A percentile compares a stretch with the other conserved stretches of the same genome.
Conservation (phyloP, 192 early-diverging fungal genomes). For the Coemansia sp. region DNA sequence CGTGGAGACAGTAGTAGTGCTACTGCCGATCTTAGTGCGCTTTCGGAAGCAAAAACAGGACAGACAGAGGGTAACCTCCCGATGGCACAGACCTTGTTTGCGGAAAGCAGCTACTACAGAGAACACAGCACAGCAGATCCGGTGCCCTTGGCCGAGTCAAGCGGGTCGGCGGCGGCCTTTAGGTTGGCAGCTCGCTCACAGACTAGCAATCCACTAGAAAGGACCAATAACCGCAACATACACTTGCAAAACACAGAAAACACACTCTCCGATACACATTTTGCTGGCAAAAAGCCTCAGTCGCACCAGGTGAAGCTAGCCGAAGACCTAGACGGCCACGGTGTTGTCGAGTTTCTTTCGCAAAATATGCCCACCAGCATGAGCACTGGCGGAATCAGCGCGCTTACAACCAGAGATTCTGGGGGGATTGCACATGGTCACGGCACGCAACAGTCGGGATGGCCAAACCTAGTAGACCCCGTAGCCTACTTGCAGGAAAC, state of each 20-base stretch:
- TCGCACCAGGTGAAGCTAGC: slow-evolving; percentile 90
- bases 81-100: slow-evolving; percentile 23
- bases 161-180: slow-evolving; percentile 67
- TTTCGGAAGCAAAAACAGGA: slow-evolving; percentile 31
- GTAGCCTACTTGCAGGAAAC: slow-evolving; percentile 42
- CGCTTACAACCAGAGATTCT: neutral
- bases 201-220: neutral
- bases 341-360: slow-evolving; percentile 36
- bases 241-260: slow-evolving; percentile 36
- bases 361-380: slow-evolving; percentile 43
- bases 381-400: slow-evolving; percentile 18
- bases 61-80: slow-evolving; percentile 11
- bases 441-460: neutral
- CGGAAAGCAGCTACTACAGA: slow-evolving; percentile 10
- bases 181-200: slow-evolving; percentile 39
- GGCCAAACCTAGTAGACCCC: slow-evolving; percentile 16
- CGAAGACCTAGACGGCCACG: slow-evolving; percentile 39
- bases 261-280: neutral
- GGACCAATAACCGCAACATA: neutral
- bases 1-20: slow-evolving; percentile 12
- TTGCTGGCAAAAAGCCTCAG: neutral
- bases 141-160: neutral
- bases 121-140: slow-evolving; percentile 43
- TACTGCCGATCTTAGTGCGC: slow-evolving; percentile 10
- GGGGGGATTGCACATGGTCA: slow-evolving; percentile 3